Base-by-base conservation (phyloP, 2,329 filamentous ascomycete species). In the Alternaria rosae region DNA sequence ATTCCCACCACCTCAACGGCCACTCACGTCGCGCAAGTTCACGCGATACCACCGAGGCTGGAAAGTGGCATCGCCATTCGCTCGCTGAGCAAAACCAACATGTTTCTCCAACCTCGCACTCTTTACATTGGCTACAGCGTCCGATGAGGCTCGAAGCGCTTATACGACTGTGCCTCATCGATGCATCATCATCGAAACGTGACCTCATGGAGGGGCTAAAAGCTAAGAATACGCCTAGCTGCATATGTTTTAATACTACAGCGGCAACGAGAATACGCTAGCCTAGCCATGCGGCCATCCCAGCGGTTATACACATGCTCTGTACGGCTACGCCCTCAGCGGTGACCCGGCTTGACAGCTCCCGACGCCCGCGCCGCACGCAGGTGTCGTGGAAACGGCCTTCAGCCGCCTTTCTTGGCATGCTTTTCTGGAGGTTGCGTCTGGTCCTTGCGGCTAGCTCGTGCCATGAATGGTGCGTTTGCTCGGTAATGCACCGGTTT, bases 331-430 rank as follows among this genome's bases (percentile, higher is more conserved):
- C 60, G 57, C 47, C 63, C 66, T 66, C 53, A 59, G 61, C 59
- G 66, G 68, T 60, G 61, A 60, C 32, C 62, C 67, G 68, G 66
- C 43, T 62, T 65, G 66, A 65, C 64, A 67, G 60, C 61, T 59
- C 57, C 68, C 68, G 65, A 73, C 23, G 59, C 59, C 61, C 51
- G 61, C 66, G 68, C 68, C 70, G 66, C 62, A 71, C 57, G 61
- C 59, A 67, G 45, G 47, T 64, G 50, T 67, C 62, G 61, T 70
- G 59, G 59, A 62, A 67, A 51, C 43, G 62, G 45, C 62, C 59
- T 70, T 74, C 68, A 74, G 73, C 68, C 71, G 68, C 70, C 47
- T 72, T 51, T 69, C 70, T 71, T 73, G 70, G 73, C 64, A 64
- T 50, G 41, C 59, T 64, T 66, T 65, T 48, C 52, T 64, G 57